A percentile compares a stretch with the other conserved stretches of the same genome.
These are phyloP conservation scores for Neonectria coccinea DNA, from an alignment of 2,329 filamentous ascomycete genomes.

Conservation along the genomic window DNA sequence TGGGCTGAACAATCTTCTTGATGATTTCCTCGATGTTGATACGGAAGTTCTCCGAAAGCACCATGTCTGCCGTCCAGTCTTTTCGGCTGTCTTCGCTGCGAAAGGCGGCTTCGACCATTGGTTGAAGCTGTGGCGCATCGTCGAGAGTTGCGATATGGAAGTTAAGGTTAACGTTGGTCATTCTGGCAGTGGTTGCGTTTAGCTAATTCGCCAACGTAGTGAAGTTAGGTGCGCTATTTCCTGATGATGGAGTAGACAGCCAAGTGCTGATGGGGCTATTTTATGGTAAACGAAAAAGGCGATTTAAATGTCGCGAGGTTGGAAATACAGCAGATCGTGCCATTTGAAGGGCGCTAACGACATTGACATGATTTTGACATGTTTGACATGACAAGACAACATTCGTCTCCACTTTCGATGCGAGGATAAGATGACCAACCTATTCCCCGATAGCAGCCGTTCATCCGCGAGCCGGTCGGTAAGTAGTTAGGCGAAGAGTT, in stretches of 20 bases:
- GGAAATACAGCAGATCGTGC: background rate
- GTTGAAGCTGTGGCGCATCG: slow-evolving; percentile 52
- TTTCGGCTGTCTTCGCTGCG: slow-evolving; percentile 53
- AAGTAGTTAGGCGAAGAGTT: too few species aligned
- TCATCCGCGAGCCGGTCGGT: background rate
- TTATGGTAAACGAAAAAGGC: background rate
- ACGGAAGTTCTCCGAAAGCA: slow-evolving; percentile 77
- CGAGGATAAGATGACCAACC: background rate
- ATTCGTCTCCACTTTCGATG: background rate
- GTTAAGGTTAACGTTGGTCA: slow-evolving; percentile 38
- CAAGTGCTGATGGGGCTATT: background rate
- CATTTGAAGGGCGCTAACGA: background rate
- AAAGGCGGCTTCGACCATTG: slow-evolving; percentile 55
- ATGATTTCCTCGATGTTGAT: slow-evolving; percentile 74
- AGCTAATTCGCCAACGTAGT: background rate
- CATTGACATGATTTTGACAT: background rate
- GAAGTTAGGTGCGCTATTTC: background rate
- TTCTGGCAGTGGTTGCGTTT: slow-evolving; percentile 9
- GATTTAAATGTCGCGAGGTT: background rate
- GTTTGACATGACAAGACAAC: background rate
- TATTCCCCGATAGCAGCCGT: background rate
- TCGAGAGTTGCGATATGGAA: slow-evolving; percentile 54
- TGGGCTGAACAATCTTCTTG: slow-evolving; percentile 57
- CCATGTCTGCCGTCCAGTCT: slow-evolving; percentile 49
- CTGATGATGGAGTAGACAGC: background rate